Conservation (phyloP, 768 basidiomycete species). For the Psilocybe subaeruginosa region DNA sequence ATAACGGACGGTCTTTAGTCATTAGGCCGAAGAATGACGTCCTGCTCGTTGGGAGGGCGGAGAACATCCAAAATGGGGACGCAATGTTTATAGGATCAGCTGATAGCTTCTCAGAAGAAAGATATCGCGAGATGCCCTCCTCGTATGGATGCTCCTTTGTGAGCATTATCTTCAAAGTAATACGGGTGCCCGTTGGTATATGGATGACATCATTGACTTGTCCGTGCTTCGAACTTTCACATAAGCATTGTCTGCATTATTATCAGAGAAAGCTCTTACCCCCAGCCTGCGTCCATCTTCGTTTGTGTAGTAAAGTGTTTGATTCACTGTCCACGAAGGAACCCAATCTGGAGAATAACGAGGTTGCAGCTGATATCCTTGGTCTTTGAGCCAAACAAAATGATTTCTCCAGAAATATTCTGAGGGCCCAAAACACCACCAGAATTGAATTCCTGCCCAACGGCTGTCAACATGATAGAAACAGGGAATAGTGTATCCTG, state of each 20-base stretch:
- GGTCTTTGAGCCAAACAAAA: slow-evolving; percentile 31
- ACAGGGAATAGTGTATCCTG: too few relatives aligned
- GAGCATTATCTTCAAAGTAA: slow-evolving; percentile 15
- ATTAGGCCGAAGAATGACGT: too few relatives aligned
- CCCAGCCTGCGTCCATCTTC: not conserved
- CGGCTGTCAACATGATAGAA: too few relatives aligned
- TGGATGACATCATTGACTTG: slow-evolving; percentile 12
- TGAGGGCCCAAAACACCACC: too few relatives aligned
- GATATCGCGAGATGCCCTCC: slow-evolving; percentile 23
- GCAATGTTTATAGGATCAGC: slow-evolving; percentile 33
- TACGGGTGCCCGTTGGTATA: slow-evolving; percentile 1
- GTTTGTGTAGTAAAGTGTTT: not conserved
- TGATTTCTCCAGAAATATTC: slow-evolving; percentile 26
- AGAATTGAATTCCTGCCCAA: too few relatives aligned
- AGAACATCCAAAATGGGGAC: slow-evolving; percentile 26
- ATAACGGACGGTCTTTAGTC: too few relatives aligned
- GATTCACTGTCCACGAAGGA: slow-evolving; percentile 32
- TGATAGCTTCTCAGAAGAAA: slow-evolving; percentile 22
- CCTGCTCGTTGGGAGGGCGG: slow-evolving; percentile 15
- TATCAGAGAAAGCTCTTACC: not conserved
- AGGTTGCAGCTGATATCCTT: slow-evolving; percentile 34
- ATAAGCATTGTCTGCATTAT: not conserved
- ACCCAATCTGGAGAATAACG: slow-evolving; percentile 35
- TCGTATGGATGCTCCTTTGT: slow-evolving; percentile 23
- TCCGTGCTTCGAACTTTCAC: not conserved